Percentiles rank a stretch among this genome's conserved stretches.
phyloP scores from a whole-genome alignment of 192 early-diverging fungal genomes.

The Podila epigama region DNA sequence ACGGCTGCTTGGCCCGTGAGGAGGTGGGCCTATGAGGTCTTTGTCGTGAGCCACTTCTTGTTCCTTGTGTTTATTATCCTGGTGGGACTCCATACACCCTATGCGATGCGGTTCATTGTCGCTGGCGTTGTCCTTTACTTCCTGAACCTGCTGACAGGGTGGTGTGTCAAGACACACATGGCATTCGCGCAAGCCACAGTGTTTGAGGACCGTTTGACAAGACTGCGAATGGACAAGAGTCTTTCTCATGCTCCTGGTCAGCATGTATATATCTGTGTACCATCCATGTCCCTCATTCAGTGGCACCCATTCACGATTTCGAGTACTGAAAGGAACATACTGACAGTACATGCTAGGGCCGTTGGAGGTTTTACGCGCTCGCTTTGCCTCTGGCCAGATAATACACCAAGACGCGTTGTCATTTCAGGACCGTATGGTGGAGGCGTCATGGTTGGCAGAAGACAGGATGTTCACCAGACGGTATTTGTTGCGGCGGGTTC shows the following conservation, averaged over 20 bases:
- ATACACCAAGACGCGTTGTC: constrained; percentile 38
- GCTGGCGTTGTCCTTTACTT: constrained; percentile 55
- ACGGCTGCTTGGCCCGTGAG: constrained; percentile 57
- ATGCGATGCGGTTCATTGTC: constrained; percentile 59
- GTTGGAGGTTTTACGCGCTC: constrained; percentile 52
- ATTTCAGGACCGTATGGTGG: constrained; percentile 56
- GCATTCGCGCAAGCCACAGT: constrained; percentile 45
- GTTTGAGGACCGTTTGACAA: constrained; percentile 42
- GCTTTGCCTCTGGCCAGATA: constrained; percentile 46
- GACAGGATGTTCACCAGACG: constrained; percentile 8
- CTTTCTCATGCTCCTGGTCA: constrained; percentile 52
- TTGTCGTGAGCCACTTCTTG: constrained; percentile 55
- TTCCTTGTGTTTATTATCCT: constrained; percentile 55
- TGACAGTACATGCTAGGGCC: constrained; percentile 49
- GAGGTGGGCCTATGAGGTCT: constrained; percentile 52
- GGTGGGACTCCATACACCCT: constrained; percentile 61
- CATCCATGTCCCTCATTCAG: constrained; percentile 54
- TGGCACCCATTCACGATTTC: constrained; percentile 67
- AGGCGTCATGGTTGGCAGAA: constrained; percentile 12
- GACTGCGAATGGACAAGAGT: constrained; percentile 33
- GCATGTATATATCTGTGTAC: constrained; percentile 56
- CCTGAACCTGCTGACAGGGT: constrained; percentile 51
- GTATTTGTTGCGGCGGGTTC: constrained; percentile 56
- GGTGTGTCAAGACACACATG: constrained; percentile 51
- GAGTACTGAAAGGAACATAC: constrained; percentile 11